phyloP scores from a whole-genome alignment of 2,329 filamentous ascomycete species.

The Xylaria sp. region DNA sequence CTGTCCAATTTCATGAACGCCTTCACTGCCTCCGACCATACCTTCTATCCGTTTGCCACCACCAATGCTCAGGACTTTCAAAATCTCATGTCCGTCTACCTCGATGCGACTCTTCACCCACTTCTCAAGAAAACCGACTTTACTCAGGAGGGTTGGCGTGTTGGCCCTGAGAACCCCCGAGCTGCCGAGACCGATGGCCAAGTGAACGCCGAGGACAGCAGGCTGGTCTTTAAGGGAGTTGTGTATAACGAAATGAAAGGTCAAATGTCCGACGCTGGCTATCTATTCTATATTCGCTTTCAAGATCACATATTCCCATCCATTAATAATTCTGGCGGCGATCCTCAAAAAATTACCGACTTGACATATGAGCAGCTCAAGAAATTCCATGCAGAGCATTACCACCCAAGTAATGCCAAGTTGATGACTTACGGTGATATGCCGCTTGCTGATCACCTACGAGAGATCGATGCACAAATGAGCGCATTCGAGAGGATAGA shows the following conservation, averaged over 20 bases:
- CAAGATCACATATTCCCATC: slow-evolving; percentile 94
- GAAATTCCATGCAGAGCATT: slow-evolving; percentile 90
- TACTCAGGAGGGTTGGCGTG: slow-evolving; percentile 94
- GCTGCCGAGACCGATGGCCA: slow-evolving; percentile 58
- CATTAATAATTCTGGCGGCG: slow-evolving; percentile 95
- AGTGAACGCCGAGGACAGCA: slow-evolving; percentile 67
- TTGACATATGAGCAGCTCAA: slow-evolving; percentile 90
- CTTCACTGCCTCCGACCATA: slow-evolving; percentile 95
- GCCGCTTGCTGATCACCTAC: slow-evolving; percentile 82
- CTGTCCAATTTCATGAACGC: slow-evolving; percentile 99
- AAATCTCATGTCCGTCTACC: slow-evolving; percentile 95
- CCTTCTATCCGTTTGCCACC: slow-evolving; percentile 96
- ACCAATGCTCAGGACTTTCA: slow-evolving; percentile 95
- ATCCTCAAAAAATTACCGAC: slow-evolving; percentile 95
- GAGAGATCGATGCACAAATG: slow-evolving; percentile 80
- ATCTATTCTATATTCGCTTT: slow-evolving; percentile 94
- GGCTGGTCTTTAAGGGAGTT: slow-evolving; percentile 93
- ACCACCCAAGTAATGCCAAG: slow-evolving; percentile 97
- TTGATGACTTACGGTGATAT: slow-evolving; percentile 96
- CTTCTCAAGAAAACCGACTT: slow-evolving; percentile 92
- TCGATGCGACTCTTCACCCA: slow-evolving; percentile 92
- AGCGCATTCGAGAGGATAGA: slow-evolving; percentile 76
- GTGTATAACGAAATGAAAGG: slow-evolving; percentile 99
- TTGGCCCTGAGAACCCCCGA: slow-evolving; percentile 88
- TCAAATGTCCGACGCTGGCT: slow-evolving; percentile 96